Base-by-base conservation (phyloP, 2,329 filamentous ascomycete species). In the Penicillium sp. region DNA sequence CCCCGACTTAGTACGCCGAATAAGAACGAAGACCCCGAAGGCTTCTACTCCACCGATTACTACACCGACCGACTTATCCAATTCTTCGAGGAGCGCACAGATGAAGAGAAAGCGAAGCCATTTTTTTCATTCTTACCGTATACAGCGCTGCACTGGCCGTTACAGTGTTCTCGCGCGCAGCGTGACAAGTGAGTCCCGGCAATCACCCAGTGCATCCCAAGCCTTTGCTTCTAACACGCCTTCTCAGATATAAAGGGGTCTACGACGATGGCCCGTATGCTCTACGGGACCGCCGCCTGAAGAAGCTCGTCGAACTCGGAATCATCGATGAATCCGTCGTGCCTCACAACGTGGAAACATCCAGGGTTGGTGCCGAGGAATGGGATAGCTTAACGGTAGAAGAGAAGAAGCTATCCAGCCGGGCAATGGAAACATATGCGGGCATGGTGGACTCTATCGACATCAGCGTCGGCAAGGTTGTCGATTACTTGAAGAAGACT, bases 71-170 rank as follows among this genome's bases (percentile, higher is more conserved):
- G 44, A 75, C 50, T 67, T 71, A 26, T 53, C 67, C 1, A 76
- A 69, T 56, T 30, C 48, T 59, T 77, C 6, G 58, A 68, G 23
- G 75, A 76, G 8, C 71, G 75, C 11, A 69, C 73, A 2, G 73
- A 72, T 50, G 68, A 73, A 7, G 70, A 76, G 11, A 75, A 77
- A 19, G 70, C 75, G 53, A 71, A 79, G 44, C 81, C 82, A 0
- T 83, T 84, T 74, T 84, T 84, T 64, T 79, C 75, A 1, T 84
- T 82, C 62, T 75, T 80, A 1, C 76, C 82, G 0, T 84, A 82
- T 68, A 81, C 81, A 2, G 83, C 82, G 5, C 82, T 83, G 0
- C 83, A 85, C 66, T 85, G 83, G 82, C 83, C 83, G 0, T 70
- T 85, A 2, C 83, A 84, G 65, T 82, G 80, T 7, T 80, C 82